phyloP scores from a whole-genome alignment of 768 basidiomycete genomes.

The Serpula lacrymans region DNA sequence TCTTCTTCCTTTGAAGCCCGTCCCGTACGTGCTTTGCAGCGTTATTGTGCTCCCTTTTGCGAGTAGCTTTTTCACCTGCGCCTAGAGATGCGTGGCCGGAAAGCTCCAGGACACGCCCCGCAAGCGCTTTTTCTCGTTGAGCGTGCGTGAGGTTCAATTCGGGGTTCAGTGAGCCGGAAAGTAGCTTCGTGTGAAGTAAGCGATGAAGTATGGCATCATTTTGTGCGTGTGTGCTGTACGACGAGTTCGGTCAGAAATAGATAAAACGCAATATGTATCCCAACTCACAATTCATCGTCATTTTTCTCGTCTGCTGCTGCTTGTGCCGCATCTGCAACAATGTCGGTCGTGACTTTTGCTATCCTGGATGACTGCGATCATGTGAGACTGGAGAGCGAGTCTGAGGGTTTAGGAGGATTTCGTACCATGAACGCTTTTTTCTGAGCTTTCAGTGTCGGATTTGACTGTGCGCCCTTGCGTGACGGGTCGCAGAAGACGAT shows the following conservation, averaged over 20 bases:
- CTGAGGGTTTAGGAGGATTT: background rate
- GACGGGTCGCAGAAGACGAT: constrained; percentile 53
- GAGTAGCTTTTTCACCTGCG: constrained; percentile 63
- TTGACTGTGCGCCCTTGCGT: constrained; percentile 15
- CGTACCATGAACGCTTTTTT: constrained; percentile 77
- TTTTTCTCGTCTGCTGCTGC: constrained; percentile 20
- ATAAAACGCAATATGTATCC: constrained; percentile 35
- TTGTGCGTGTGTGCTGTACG: constrained; percentile 61
- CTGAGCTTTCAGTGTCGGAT: constrained; percentile 34
- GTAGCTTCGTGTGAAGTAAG: constrained; percentile 73
- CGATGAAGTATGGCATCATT: constrained; percentile 80
- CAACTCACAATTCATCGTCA: constrained; percentile 49
- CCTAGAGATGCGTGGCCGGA: constrained; percentile 67
- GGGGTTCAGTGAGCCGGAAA: constrained; percentile 68
- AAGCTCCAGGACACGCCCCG: constrained; percentile 74
- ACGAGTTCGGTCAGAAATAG: background rate
- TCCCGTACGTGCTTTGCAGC: constrained; percentile 72
- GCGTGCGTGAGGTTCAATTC: constrained; percentile 63
- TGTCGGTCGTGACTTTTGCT: constrained; percentile 44
- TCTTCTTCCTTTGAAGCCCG: constrained; percentile 62
- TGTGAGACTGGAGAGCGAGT: constrained; percentile 6
- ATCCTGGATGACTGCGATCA: constrained; percentile 73
- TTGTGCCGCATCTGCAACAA: constrained; percentile 23
- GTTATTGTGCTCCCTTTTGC: constrained; percentile 61
- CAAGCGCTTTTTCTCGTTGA: constrained; percentile 68